Evolutionary conservation across 345 rosid genomes (phyloP).

Genomic region (Eucalyptus albens): DNA sequence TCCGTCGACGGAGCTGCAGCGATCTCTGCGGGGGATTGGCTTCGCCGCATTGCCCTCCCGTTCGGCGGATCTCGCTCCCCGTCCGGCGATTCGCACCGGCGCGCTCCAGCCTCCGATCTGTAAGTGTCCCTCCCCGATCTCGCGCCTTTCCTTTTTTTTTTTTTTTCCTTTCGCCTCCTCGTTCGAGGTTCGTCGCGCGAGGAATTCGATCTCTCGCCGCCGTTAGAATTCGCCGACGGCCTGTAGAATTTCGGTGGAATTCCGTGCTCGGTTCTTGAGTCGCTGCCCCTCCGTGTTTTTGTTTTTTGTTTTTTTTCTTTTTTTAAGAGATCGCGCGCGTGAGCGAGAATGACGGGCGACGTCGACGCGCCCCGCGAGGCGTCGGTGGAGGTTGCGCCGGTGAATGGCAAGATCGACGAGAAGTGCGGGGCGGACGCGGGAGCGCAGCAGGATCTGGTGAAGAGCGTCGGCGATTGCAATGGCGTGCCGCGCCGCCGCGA

Average conservation of each 20-base stretch:
- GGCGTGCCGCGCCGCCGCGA: background rate
- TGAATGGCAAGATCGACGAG: slow-evolving; percentile 14
- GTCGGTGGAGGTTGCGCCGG: slow-evolving; percentile 1
- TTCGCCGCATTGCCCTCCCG: background rate
- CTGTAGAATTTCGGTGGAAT: background rate
- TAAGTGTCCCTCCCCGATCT: background rate
- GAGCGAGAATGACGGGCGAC: slow-evolving; percentile 42
- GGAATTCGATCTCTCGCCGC: background rate
- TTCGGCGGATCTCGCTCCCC: background rate
- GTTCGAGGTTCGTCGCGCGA: background rate
- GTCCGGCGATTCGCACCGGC: background rate
- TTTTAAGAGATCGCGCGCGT: background rate
- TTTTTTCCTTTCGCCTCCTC: background rate
- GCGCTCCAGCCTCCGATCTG: background rate
- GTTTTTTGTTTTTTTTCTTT: background rate
- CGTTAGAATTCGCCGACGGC: background rate
- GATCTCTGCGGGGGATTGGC: background rate
- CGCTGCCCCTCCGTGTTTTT: background rate
- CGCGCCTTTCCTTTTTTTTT: background rate
- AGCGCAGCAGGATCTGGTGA: slow-evolving; percentile 18
- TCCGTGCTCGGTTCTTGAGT: background rate
- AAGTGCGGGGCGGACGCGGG: slow-evolving; percentile 3
- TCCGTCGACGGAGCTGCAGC: background rate
- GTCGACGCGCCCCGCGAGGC: slow-evolving; percentile 18
- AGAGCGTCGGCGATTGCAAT: slow-evolving; percentile 13